phyloP scores from a whole-genome alignment of 768 basidiomycete genomes.

The Rhizopogon sp. region DNA sequence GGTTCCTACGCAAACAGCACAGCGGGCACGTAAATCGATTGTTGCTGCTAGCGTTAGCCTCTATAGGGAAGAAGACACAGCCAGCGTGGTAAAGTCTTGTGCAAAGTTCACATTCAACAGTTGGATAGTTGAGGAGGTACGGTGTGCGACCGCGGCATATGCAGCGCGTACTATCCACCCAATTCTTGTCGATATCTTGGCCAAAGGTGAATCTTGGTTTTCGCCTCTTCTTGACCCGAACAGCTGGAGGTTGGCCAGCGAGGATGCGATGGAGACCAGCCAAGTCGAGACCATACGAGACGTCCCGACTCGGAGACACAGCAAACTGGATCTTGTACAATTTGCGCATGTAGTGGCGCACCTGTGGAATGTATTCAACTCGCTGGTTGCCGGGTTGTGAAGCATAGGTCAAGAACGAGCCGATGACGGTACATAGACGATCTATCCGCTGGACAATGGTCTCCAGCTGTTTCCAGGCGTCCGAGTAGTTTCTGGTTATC shows the following conservation, averaged over 20 bases:
- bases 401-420: slow-evolving; percentile 74
- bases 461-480: slow-evolving; percentile 77
- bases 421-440: slow-evolving; percentile 67
- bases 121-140: slow-evolving; percentile 56
- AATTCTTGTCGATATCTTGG: slow-evolving; percentile 71
- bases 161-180: slow-evolving; percentile 72
- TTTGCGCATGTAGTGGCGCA: slow-evolving; percentile 89
- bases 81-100: slow-evolving; percentile 62
- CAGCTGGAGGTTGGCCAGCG: slow-evolving; percentile 54
- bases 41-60: slow-evolving; percentile 29
- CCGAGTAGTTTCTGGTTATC: slow-evolving; percentile 72
- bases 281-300: slow-evolving; percentile 78
- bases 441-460: slow-evolving; percentile 77
- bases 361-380: slow-evolving; percentile 74
- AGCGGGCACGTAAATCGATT: slow-evolving; percentile 66
- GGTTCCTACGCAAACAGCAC: slow-evolving; percentile 72
- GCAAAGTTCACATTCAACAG: slow-evolving; percentile 65
- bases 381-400: slow-evolving; percentile 66
- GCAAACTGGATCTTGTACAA: slow-evolving; percentile 85
- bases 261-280: slow-evolving; percentile 80
- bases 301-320: slow-evolving; percentile 76
- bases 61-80: slow-evolving; percentile 68
- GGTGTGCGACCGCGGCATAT: slow-evolving; percentile 69
- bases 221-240: slow-evolving; percentile 51
- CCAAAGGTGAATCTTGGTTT: slow-evolving; percentile 65